Percentiles rank a stretch among this genome's conserved stretches.
Evolutionary conservation across 2,329 filamentous ascomycete genomes (phyloP).

Genomic region (Xylariaceae sp.): DNA sequence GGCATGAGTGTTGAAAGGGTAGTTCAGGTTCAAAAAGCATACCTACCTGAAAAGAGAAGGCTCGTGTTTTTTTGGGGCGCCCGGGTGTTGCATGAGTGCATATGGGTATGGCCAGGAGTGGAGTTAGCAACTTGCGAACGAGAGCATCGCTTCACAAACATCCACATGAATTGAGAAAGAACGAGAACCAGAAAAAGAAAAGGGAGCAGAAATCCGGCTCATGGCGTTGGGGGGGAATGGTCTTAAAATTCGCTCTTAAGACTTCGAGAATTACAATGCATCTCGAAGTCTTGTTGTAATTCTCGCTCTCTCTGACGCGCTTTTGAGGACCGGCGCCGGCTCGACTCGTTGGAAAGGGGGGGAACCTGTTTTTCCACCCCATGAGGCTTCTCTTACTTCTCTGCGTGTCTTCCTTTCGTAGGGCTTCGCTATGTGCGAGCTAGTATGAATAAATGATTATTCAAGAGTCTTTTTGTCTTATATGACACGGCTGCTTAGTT

Average conservation of each 20-base stretch:
- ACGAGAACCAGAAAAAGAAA: background rate
- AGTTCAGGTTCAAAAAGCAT: background rate
- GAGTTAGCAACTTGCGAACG: slow-evolving; percentile 1
- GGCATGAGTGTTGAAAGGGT: slow-evolving; percentile 38
- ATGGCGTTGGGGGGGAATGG: slow-evolving; percentile 23
- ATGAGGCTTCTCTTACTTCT: background rate
- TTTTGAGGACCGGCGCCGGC: background rate
- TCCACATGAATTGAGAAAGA: background rate
- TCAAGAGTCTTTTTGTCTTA: background rate
- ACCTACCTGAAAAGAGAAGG: too few relatives aligned
- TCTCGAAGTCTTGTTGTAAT: background rate
- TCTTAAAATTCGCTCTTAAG: slow-evolving; percentile 10
- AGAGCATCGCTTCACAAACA: background rate
- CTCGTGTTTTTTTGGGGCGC: background rate
- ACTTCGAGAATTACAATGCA: slow-evolving; percentile 5
- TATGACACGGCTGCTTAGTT: background rate
- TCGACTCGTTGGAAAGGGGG: background rate
- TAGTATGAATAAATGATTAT: slow-evolving; percentile 24
- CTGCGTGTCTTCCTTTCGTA: slow-evolving; percentile 7
- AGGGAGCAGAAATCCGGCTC: slow-evolving; percentile 12
- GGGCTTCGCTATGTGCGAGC: slow-evolving; percentile 18
- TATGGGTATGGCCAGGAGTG: background rate
- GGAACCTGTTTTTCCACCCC: too few relatives aligned
- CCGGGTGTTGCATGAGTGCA: too few relatives aligned
- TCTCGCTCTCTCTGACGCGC: background rate